These are phyloP conservation scores for Phyllosticta citriasiana DNA, from an alignment of 2,329 filamentous ascomycete species.

Conservation along the genomic window DNA sequence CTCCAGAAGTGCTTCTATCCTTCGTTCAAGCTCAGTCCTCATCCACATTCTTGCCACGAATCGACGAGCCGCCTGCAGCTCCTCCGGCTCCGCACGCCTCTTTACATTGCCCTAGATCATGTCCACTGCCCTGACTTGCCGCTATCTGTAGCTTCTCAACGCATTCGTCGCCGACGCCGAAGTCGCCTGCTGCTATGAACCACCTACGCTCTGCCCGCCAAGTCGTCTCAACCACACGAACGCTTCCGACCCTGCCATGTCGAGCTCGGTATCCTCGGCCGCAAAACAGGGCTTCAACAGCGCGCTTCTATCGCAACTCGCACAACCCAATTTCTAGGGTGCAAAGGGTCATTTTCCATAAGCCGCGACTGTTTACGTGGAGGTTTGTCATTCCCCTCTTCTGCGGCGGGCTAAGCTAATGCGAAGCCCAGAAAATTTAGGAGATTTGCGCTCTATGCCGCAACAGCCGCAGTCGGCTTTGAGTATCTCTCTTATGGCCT, in stretches of 20 bases:
- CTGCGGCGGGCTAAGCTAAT: background rate
- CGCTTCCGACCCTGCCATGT: background rate
- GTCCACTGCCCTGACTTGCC: background rate
- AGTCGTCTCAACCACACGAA: background rate
- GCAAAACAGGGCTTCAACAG: background rate
- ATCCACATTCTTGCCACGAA: background rate
- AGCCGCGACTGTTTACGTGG: slow-evolving; percentile 25
- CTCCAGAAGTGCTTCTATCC: background rate
- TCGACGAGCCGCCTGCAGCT: background rate
- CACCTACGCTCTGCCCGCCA: background rate
- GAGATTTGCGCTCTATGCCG: background rate
- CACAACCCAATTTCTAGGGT: background rate
- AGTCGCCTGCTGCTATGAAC: background rate
- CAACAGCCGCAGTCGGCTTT: background rate
- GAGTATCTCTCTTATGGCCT: background rate
- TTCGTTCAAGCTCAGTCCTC: background rate
- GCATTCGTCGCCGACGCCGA: background rate
- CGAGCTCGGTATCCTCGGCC: background rate
- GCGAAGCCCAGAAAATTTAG: background rate
- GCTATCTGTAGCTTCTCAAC: background rate
- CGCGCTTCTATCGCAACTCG: background rate
- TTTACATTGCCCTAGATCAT: background rate
- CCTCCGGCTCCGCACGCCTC: background rate
- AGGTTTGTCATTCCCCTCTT: slow-evolving; percentile 17
- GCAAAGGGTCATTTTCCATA: background rate